Conservation (phyloP, 768 basidiomycete genomes). For the Xerocomus spinulosus region DNA sequence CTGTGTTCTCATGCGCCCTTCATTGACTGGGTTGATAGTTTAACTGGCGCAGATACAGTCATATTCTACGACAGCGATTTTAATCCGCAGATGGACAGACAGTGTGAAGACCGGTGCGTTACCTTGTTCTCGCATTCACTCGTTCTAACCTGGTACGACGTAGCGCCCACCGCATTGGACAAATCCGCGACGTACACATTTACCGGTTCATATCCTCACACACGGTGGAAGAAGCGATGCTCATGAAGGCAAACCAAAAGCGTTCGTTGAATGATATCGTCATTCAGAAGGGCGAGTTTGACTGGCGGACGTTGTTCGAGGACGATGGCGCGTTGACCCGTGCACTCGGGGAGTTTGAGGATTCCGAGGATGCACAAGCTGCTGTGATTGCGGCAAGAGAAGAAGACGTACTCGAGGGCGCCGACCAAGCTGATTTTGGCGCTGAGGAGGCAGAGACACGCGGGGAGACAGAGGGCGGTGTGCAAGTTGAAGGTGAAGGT, state of each 20-base stretch:
- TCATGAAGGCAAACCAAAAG: conserved; percentile 97
- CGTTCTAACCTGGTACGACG: not conserved
- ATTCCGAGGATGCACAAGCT: conserved; percentile 81
- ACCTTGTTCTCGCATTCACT: not conserved
- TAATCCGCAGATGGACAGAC: conserved; percentile 96
- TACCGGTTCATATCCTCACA: conserved; percentile 88
- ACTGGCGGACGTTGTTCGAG: conserved; percentile 82
- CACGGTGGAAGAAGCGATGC: conserved; percentile 95
- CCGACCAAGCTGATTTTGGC: conserved; percentile 76
- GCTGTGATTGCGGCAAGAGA: conserved; percentile 73
- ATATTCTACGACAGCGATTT: conserved; percentile 98
- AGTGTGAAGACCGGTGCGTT: conserved; percentile 88
- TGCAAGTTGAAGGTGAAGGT: conserved; percentile 33
- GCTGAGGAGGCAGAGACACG: conserved; percentile 36
- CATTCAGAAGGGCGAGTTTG: conserved; percentile 91
- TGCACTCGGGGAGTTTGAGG: conserved; percentile 83
- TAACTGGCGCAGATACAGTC: conserved; percentile 90
- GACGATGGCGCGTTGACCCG: conserved; percentile 59
- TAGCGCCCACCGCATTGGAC: conserved; percentile 97
- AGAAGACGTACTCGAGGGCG: conserved; percentile 67
- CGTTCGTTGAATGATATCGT: conserved; percentile 85
- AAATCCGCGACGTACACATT: conserved; percentile 93
- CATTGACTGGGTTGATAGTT: conserved; percentile 35
- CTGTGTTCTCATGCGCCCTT: conserved; percentile 14
- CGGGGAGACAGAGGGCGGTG: conserved; percentile 26